A percentile compares a stretch with the other conserved stretches of the same genome.
phyloP scores from a whole-genome alignment of 164 flowering plant species.

The grape (Vitis vinifera) region ASM3070453v1 NC_081810.1:7322001-7322500 shows the following conservation, averaged over 20 bases:
- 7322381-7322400: not conserved
- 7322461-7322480: no score
- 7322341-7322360: conserved; percentile 4
- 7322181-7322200: no score
- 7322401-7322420: not conserved
- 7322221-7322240: conserved; percentile 1
- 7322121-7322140: conserved; percentile 3
- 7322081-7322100: conserved; percentile 68
- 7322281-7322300: conserved; percentile 8
- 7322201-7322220: not conserved
- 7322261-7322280: not conserved
- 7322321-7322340: not conserved
- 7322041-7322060: conserved; percentile 60
- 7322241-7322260: not conserved
- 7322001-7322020: conserved; percentile 76
- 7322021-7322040: conserved; percentile 41
- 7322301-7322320: conserved; percentile 17
- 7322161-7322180: not conserved
- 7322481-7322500: no score
- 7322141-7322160: not conserved
- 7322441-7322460: no score
- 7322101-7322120: conserved; percentile 1
- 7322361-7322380: conserved; percentile 1
- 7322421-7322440: no score
- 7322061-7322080: conserved; percentile 86